Evolutionary conservation across 2,329 filamentous ascomycete species (phyloP), one percentile per base, ranked within the genome.

Genomic region (Epichloe baconii): DNA sequence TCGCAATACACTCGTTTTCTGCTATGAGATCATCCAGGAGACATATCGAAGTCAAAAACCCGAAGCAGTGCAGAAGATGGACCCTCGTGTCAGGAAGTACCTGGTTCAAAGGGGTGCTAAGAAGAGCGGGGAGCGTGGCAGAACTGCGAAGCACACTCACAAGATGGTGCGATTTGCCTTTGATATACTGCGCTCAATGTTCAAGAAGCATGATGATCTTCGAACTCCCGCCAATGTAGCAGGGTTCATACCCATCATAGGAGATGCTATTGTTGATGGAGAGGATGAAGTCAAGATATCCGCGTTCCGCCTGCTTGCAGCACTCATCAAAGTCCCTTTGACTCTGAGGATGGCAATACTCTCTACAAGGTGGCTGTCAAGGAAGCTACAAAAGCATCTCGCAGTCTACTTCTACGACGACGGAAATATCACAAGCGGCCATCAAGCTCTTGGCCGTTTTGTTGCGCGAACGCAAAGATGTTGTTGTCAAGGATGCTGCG

Each of bases 201-300:
- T 96, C 53, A 88, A 87, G 61, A 95, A 95, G 64, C 82, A 94
- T 57, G 85, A 90, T 50, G 79, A 80, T 51, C 74, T 98, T 31
- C 80, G 89, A 56, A 96, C 85, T 1, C 74, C 87, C 0, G 74
- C 77, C 43, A 96, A 96, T 58, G 71, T 98, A 44, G 73, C 81
- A 43, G 91, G 89, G 0, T 96, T 97, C 61, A 71, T 98, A 47
- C 88, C 89, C 0, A 83, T 96, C 53, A 76, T 97, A 36, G 90
- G 91, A 50, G 93, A 98, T 66, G 82, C 88, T 0, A 74, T 97
- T 43, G 75, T 95, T 7, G 83, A 82, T 57, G 83, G 82, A 2
- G 88, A 96, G 62, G 91, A 97, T 61, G 93, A 98, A 64, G 86
- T 98, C 53, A 93, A 94, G 69, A 80, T 94, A 36, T 85, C 91